phyloP scores from a whole-genome alignment of 805 yeast species.

The Ogataea paraovalis region DNA sequence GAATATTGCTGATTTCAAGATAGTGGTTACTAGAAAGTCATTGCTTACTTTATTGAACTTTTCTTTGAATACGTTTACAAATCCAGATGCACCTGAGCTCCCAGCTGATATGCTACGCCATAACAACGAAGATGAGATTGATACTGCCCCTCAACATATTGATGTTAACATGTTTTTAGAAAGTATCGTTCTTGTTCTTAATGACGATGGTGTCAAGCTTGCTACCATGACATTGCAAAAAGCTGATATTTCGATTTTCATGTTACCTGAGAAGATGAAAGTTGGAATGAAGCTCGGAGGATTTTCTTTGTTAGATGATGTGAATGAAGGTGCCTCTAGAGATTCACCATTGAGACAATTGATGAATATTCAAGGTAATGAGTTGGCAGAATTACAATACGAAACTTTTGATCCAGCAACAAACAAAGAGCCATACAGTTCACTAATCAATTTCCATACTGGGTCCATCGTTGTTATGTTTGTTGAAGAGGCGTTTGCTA shows the following conservation, averaged over 20 bases:
- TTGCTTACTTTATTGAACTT: conserved; percentile 76
- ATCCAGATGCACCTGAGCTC: conserved; percentile 64
- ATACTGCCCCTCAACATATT: conserved; percentile 68
- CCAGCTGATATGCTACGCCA: conserved; percentile 72
- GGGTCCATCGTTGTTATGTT: conserved; percentile 76
- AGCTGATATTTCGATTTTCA: conserved; percentile 61
- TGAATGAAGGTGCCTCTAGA: conserved; percentile 56
- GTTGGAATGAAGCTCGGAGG: conserved; percentile 74
- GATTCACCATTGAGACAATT: conserved; percentile 60
- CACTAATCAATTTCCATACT: conserved; percentile 58
- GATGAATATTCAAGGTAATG: conserved; percentile 75
- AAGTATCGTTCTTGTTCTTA: conserved; percentile 68
- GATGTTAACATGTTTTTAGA: conserved; percentile 65
- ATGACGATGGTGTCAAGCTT: conserved; percentile 77
- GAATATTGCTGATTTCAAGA: conserved; percentile 71
- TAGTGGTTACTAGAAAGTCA: conserved; percentile 74
- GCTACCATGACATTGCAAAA: conserved; percentile 75
- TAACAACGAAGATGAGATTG: conserved; percentile 52
- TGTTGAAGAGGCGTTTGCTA: conserved; percentile 73
- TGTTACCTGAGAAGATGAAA: conserved; percentile 76
- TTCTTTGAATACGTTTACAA: conserved; percentile 80
- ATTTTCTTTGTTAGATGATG: conserved; percentile 70
- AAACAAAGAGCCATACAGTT: conserved; percentile 46
- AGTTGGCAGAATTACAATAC: conserved; percentile 73
- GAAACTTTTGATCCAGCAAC: conserved; percentile 69